These are phyloP conservation scores for Knufia petricola DNA, from an alignment of 2,329 filamentous ascomycete species.

Conservation along the genomic window DNA sequence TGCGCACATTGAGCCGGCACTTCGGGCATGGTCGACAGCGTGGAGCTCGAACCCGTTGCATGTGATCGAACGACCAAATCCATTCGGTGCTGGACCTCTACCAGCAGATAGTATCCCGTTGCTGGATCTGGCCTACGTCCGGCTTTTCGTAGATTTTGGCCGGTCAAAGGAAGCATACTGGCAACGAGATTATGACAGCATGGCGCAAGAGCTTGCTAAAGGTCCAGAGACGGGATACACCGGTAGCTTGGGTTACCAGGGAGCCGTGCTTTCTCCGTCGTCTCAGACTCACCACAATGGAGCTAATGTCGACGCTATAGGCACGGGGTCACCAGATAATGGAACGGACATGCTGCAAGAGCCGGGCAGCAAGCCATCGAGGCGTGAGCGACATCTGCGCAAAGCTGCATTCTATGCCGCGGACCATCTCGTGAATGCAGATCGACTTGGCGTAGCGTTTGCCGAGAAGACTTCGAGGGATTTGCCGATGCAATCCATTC, in stretches of 20 bases:
- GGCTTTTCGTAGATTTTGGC: slow-evolving; percentile 86
- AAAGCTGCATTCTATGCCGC: slow-evolving; percentile 95
- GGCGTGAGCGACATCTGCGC: slow-evolving; percentile 76
- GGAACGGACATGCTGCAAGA: not conserved
- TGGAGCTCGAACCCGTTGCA: slow-evolving; percentile 83
- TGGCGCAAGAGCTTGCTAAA: slow-evolving; percentile 75
- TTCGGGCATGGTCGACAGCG: slow-evolving; percentile 87
- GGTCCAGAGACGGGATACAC: slow-evolving; percentile 48
- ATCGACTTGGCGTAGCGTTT: slow-evolving; percentile 76
- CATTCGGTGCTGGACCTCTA: slow-evolving; percentile 68
- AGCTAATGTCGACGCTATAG: not conserved
- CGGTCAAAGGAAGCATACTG: slow-evolving; percentile 88
- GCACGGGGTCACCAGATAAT: not conserved
- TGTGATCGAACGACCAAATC: slow-evolving; percentile 73
- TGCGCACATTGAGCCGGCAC: slow-evolving; percentile 81
- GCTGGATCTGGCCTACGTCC: slow-evolving; percentile 82
- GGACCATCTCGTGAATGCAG: slow-evolving; percentile 79
- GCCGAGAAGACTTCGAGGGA: slow-evolving; percentile 75
- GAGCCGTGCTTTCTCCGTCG: not conserved
- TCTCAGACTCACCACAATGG: not conserved
- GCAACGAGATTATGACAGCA: slow-evolving; percentile 84
- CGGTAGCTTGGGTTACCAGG: not conserved
- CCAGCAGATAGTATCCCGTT: slow-evolving; percentile 86
- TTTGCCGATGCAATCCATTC: slow-evolving; percentile 76
- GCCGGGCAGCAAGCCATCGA: slow-evolving; percentile 39